Evolutionary conservation across 345 rosid genomes (phyloP), one percentile per base, ranked within the genome.

Genomic region (Salix viminalis): DNA sequence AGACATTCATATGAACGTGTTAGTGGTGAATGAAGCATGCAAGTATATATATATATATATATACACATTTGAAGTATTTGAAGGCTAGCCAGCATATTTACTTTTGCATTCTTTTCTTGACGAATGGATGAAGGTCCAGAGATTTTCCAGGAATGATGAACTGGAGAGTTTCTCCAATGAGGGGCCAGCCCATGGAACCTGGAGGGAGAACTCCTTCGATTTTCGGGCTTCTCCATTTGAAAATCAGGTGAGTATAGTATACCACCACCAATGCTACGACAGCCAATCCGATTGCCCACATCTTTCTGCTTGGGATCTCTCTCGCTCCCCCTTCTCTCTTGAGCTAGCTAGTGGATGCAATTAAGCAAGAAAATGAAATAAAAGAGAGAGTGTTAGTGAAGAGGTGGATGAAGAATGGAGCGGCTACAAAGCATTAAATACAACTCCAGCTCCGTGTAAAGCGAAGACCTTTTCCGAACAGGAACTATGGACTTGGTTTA

Each of bases 1-100:
- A n/a, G n/a, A n/a, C n/a, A 56, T 4, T 0, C 0, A 56, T 4
- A 56, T 56, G 5, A n/a, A 9, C n/a, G 0, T 1, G 62, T 0
- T 56, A 23, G 28, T 23, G n/a, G 62, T 1, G 61, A 54, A 54
- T 19, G 1, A 41, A 41, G 4, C 4, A 54, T 1, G 24, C 24
- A n/a, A 3, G 26, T 10, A 50, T 3, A 10, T 9, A 41, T 0
- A 11, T 5, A 34, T 5, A 34, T 5, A 34, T 24, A 24, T 24
- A 15, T 24, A 24, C 0, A 34, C 0, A 19, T 52, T 18, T 5
- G 19, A 52, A 32, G 34, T 32, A 32, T 18, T 52, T 30, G n/a
- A n/a, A n/a, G 32, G 32, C 32, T 30, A 30, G 32, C 32, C 32
- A 30, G 32, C 32, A 30, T 30, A 30, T 30, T 24, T 54, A 56